phyloP scores from a whole-genome alignment of 139 green algal species.

The Spirogloea muscicola region DNA sequence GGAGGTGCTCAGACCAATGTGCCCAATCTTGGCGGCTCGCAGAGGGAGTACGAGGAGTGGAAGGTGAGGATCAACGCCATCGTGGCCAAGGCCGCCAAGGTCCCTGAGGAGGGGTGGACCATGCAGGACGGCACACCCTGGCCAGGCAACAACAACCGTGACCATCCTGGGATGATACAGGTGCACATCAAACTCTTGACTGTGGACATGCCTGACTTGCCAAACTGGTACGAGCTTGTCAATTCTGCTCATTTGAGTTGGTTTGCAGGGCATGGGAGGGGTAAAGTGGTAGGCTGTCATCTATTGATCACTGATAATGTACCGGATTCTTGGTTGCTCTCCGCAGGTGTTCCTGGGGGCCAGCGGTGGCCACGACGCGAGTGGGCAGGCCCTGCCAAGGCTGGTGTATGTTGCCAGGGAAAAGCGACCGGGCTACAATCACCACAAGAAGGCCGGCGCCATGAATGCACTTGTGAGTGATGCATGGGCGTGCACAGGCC shows the following conservation, averaged over 20 bases:
- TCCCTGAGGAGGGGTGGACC: conserved; percentile 34
- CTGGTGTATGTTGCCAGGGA: conserved; percentile 40
- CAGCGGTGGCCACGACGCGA: conserved; percentile 3
- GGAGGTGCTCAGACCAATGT: no score
- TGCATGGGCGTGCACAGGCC: no score
- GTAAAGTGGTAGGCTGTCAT: no score
- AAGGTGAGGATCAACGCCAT: conserved; percentile 37
- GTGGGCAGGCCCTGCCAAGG: conserved; percentile 10
- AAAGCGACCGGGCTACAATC: conserved; percentile 33
- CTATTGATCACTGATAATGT: no score
- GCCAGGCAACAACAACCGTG: conserved; percentile 41
- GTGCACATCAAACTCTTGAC: no score
- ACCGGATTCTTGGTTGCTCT: no score
- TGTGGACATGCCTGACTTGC: no score
- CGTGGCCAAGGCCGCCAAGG: conserved; percentile 22
- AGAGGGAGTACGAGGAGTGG: conserved; percentile 47
- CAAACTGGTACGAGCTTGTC: no score
- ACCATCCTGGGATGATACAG: conserved; percentile 50
- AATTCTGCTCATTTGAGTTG: no score
- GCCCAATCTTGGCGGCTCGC: neutral
- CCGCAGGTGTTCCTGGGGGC: conserved; percentile 32
- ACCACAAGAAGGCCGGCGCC: conserved; percentile 45
- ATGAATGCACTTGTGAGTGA: conserved; percentile 32
- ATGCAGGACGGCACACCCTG: conserved; percentile 46
- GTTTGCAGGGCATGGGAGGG: no score